Conservation (phyloP, 2,329 filamentous ascomycete genomes). For the Rhexocercosporidium sp. region DNA sequence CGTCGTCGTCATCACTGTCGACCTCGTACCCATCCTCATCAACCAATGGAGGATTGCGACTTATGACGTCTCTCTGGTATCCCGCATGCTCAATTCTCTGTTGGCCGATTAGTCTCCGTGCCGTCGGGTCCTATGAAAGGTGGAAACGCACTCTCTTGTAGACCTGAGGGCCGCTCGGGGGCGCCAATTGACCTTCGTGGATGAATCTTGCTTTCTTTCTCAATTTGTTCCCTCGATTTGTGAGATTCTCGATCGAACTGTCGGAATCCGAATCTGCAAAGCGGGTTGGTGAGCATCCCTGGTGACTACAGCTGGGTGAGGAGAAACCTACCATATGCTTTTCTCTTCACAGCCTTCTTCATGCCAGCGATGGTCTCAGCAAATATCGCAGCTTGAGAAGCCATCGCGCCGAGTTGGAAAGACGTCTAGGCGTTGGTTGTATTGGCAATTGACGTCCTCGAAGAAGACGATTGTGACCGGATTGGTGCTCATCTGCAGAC, state of each 20-base stretch:
- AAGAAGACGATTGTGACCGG: slow-evolving; percentile 6
- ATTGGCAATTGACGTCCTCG: slow-evolving; percentile 4
- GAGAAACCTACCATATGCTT: slow-evolving; percentile 60
- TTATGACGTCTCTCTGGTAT: slow-evolving; percentile 73
- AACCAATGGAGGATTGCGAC: slow-evolving; percentile 72
- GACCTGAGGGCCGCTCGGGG: slow-evolving; percentile 66
- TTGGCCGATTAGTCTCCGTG: slow-evolving; percentile 25
- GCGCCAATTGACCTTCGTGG: slow-evolving; percentile 71
- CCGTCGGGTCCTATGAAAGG: slow-evolving; percentile 8
- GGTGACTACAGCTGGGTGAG: slow-evolving; percentile 23
- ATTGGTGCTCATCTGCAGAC: slow-evolving; percentile 22
- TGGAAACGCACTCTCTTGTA: slow-evolving; percentile 69
- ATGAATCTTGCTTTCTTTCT: slow-evolving; percentile 77
- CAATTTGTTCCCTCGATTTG: slow-evolving; percentile 79
- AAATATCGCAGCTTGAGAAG: slow-evolving; percentile 65
- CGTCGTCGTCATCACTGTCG: slow-evolving; percentile 73
- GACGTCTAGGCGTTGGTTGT: not conserved
- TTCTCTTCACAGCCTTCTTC: slow-evolving; percentile 70
- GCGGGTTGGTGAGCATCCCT: slow-evolving; percentile 32
- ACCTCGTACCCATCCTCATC: slow-evolving; percentile 82
- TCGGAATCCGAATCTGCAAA: slow-evolving; percentile 77
- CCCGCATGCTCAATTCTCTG: slow-evolving; percentile 77
- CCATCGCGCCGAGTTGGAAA: slow-evolving; percentile 46
- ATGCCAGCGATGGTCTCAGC: slow-evolving; percentile 70
- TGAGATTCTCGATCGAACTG: slow-evolving; percentile 69